phyloP scores from a whole-genome alignment of 352 stramenopile species.

The Globisporangium ultimum region DNA sequence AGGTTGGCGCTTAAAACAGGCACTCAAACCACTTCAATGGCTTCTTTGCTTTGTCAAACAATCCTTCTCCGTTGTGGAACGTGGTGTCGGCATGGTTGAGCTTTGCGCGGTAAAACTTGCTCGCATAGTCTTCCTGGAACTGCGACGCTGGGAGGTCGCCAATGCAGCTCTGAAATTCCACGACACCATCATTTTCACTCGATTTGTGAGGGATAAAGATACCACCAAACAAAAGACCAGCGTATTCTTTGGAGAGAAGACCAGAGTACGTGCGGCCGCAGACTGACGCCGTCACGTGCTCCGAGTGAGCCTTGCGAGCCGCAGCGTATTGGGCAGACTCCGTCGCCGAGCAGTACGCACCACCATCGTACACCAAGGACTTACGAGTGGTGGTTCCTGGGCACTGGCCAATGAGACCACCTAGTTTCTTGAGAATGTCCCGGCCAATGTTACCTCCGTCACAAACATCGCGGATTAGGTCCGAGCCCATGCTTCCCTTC shows the following conservation, averaged over 20 bases:
- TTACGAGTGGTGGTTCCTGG: slow-evolving; percentile 20
- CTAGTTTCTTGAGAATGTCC: background rate
- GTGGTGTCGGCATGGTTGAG: slow-evolving; percentile 49
- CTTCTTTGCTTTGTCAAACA: slow-evolving; percentile 19
- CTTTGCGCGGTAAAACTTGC: slow-evolving; percentile 31
- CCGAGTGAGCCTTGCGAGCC: slow-evolving; percentile 26
- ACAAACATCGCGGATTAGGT: slow-evolving; percentile 10
- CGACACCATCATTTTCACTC: too few relatives aligned
- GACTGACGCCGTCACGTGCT: slow-evolving; percentile 29
- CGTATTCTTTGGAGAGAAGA: too few relatives aligned
- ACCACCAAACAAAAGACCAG: too few relatives aligned
- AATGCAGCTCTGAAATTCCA: slow-evolving; percentile 39
- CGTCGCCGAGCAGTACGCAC: slow-evolving; percentile 10
- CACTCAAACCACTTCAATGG: slow-evolving; percentile 35
- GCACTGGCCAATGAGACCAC: slow-evolving; percentile 25
- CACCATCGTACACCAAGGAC: slow-evolving; percentile 39
- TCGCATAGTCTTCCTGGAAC: slow-evolving; percentile 27
- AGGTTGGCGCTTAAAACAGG: slow-evolving; percentile 6
- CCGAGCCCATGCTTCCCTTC: slow-evolving; percentile 45
- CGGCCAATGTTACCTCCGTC: too few relatives aligned
- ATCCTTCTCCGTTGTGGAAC: slow-evolving; percentile 32
- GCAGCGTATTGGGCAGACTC: slow-evolving; percentile 28
- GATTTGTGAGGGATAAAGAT: too few relatives aligned
- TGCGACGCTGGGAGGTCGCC: slow-evolving; percentile 22
- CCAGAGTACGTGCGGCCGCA: too few relatives aligned